Base-by-base conservation (phyloP, 2,329 filamentous ascomycete species). In the Rutstroemia sp. region DNA sequence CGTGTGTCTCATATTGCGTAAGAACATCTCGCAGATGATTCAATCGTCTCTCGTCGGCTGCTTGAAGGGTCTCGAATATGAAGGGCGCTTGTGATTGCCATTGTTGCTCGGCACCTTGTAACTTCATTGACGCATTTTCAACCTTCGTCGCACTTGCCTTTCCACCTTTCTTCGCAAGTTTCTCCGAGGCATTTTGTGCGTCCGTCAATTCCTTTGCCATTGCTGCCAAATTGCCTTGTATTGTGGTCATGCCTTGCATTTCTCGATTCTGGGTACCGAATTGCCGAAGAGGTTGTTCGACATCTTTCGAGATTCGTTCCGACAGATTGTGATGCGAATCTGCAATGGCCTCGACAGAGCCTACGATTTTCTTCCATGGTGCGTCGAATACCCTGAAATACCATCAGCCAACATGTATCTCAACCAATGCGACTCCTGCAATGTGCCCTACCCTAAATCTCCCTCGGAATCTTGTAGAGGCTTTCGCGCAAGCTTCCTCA, bases 41-140 rank as follows among this genome's bases (percentile, higher is more conserved):
- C 63, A 95, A 77, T 56, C 94, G 84, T 64, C 82, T 86, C 74
- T 99, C 94, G 68, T 99, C 94, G 34, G 95, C 76, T 5, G 89
- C 87, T 70, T 99, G 94, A 25, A 99, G 81, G 59, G 86, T 88
- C 73, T 99, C 94, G 68, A 95, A 96, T 59, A 96, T 87, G 72
- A 89, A 97, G 1, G 94, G 94, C 14, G 94, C 90, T 71, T 96
- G 91, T 0, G 90, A 91, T 56, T 96, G 86, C 94, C 94, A 99
- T 69, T 95, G 88, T 62, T 86, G 81, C 46, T 79, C 82, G n/a
- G 90, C 87, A 58, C 83, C 83, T 61, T 95, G 88, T 45, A 95
- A 81, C 61, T 84, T 86, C 17, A 82, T 76, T 10, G 82, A 79
- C 12, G 90, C 91, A 60, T 79, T 80, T 45, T 91, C 88, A 41